Conservation (phyloP, 176 grass and related monocot genomes). For the Ensete ventricosum region DNA sequence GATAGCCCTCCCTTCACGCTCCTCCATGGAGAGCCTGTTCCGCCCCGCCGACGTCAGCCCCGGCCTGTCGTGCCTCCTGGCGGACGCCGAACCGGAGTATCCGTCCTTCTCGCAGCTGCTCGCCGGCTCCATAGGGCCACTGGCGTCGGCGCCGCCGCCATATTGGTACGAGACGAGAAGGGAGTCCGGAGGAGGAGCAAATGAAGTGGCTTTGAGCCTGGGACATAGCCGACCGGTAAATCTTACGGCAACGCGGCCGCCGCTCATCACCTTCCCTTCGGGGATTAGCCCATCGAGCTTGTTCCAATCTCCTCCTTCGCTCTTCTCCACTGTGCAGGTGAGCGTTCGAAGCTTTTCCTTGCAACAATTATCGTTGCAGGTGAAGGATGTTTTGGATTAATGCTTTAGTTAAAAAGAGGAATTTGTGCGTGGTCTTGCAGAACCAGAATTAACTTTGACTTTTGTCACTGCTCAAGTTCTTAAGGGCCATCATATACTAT, state of each 20-base stretch:
- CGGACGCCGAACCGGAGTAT: background rate
- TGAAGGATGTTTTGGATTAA: background rate
- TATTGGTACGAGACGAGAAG: background rate
- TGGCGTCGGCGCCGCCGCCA: background rate
- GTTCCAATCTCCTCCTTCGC: slow-evolving; percentile 5
- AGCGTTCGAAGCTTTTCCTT: background rate
- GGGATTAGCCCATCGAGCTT: slow-evolving; percentile 14
- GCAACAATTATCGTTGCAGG: too few species aligned
- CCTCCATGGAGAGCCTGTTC: slow-evolving; percentile 9
- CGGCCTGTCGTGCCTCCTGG: slow-evolving; percentile 1
- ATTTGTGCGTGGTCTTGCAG: background rate
- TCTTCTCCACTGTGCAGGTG: background rate
- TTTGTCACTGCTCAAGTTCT: background rate
- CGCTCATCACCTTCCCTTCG: background rate
- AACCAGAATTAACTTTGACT: background rate
- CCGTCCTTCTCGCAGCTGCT: slow-evolving; percentile 15
- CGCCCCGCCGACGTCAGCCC: background rate
- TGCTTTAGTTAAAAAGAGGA: background rate
- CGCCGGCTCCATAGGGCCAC: background rate
- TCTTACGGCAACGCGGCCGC: background rate
- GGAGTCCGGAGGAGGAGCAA: background rate
- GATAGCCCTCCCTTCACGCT: background rate
- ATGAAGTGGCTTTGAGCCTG: slow-evolving; percentile 6
- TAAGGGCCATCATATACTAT: too few species aligned
- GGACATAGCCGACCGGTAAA: background rate